Base-by-base conservation (phyloP, 306 rosid species). In the Biancaea sappan region DNA sequence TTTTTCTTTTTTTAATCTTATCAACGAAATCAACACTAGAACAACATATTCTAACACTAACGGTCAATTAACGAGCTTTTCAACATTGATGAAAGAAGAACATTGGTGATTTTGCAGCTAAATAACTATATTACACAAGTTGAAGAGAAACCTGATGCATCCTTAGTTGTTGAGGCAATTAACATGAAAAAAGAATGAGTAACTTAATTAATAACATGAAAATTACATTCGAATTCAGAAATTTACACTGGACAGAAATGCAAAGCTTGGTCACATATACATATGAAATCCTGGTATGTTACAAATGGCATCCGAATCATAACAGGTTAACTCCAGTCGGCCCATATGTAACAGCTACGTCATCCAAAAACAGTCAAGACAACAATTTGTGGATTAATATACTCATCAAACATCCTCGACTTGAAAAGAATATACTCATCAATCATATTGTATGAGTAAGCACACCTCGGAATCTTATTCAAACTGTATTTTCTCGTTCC, bases 351-450 rank as follows among this genome's bases (percentile, higher is more conserved):
- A 19, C 31, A 34, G 74, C 61, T 13, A 3, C 47, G 21, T 16
- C 71, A 44, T 69, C 48, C 48, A 21, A 34, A 11, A 50, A 32
- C 31, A 63, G 11, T 46, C 1, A 16, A 54, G 18, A 48, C 54
- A n/a, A 66, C 66, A 60, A 9, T 32, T 67, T 67, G 43, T 19
- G 46, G 51, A 44, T 73, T 43, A 32, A 58, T 72, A n/a, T 41
- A 56, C 72, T 21, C 72, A 29, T 63, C 64, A 50, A 66, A 62
- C 70, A 59, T 59, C 58, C 60, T 12, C 59, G 18, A 12, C 69
- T 43, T 18, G 47, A 72, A 43, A 28, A 43, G 1, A 14, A 58
- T 29, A 29, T 44, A 10, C 59, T 34, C 26, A n/a, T n/a, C n/a
- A n/a, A n/a, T n/a, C n/a, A n/a, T n/a, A n/a, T n/a, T 6, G 26